Conservation (phyloP, 1,284 basidiomycete species). For the Clitocybe nebularis region DNA sequence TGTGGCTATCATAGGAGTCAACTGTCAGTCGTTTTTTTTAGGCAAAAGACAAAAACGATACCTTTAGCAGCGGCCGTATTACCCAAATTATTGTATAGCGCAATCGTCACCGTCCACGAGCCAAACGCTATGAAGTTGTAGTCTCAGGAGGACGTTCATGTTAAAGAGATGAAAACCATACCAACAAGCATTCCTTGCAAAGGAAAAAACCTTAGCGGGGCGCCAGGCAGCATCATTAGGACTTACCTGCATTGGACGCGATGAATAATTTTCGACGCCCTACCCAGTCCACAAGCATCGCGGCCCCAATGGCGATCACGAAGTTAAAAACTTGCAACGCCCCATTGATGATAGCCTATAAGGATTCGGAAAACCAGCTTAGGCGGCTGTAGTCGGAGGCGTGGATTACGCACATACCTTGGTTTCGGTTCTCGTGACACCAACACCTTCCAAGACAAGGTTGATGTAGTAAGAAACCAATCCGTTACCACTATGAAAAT, state of each 20-base stretch:
- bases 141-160: no score
- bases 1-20: conserved; percentile 37
- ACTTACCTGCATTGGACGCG: conserved; percentile 46
- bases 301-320: conserved; percentile 46
- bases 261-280: conserved; percentile 64
- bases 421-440: conserved; percentile 45
- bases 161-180: no score
- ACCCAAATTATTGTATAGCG: conserved; percentile 47
- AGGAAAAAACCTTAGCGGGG: background rate
- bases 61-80: conserved; percentile 52
- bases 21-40: background rate
- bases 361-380: background rate
- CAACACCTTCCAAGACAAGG: conserved; percentile 57
- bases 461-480: conserved; percentile 68
- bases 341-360: conserved; percentile 54
- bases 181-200: conserved; percentile 51
- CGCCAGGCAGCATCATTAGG: background rate
- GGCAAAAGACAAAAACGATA: conserved; percentile 17
- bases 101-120: conserved; percentile 56
- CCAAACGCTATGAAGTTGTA: conserved; percentile 39
- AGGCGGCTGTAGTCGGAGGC: background rate
- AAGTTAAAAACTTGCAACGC: conserved; percentile 61
- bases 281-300: conserved; percentile 54
- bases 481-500: conserved; percentile 50
- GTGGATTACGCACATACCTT: conserved; percentile 36